phyloP scores from a whole-genome alignment of 768 basidiomycete species.

The Mycena polygramma region DNA sequence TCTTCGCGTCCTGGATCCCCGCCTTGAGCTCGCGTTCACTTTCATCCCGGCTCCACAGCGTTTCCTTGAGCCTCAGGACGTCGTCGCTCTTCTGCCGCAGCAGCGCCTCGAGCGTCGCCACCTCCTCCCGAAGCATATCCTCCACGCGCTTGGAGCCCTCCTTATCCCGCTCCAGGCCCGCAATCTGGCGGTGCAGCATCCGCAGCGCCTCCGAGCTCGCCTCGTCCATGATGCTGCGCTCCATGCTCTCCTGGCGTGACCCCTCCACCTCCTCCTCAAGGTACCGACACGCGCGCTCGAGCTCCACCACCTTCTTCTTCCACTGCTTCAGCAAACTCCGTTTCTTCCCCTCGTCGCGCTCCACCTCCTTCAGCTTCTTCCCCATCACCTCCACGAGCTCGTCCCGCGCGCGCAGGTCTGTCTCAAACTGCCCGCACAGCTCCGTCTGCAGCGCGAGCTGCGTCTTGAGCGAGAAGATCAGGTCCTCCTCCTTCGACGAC shows the following conservation, averaged over 20 bases:
- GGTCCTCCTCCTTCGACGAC: conserved; percentile 77
- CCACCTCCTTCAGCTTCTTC: conserved; percentile 64
- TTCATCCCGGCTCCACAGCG: conserved; percentile 63
- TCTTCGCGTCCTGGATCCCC: conserved; percentile 67
- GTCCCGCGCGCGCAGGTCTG: conserved; percentile 80
- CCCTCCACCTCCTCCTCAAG: conserved; percentile 92
- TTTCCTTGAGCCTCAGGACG: conserved; percentile 59
- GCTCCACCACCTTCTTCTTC: conserved; percentile 83
- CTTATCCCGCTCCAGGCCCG: conserved; percentile 79
- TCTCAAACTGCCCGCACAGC: conserved; percentile 80
- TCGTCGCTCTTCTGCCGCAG: conserved; percentile 61
- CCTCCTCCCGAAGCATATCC: conserved; percentile 57
- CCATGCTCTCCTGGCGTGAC: conserved; percentile 84
- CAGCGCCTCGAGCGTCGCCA: conserved; percentile 62
- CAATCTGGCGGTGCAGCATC: conserved; percentile 84
- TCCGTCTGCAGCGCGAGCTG: conserved; percentile 83
- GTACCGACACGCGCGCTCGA: conserved; percentile 74
- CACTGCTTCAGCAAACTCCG: conserved; percentile 67
- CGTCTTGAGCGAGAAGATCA: conserved; percentile 80
- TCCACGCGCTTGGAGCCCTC: conserved; percentile 60
- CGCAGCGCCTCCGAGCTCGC: conserved; percentile 84
- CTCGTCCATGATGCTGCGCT: conserved; percentile 86
- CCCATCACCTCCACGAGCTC: conserved; percentile 75
- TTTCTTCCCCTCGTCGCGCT: conserved; percentile 76
- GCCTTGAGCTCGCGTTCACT: conserved; percentile 65